A percentile compares a stretch with the other conserved stretches of the same genome.
These are phyloP conservation scores for Coniella lustricola DNA, from an alignment of 2,329 filamentous ascomycete genomes.

Conservation along the genomic window DNA sequence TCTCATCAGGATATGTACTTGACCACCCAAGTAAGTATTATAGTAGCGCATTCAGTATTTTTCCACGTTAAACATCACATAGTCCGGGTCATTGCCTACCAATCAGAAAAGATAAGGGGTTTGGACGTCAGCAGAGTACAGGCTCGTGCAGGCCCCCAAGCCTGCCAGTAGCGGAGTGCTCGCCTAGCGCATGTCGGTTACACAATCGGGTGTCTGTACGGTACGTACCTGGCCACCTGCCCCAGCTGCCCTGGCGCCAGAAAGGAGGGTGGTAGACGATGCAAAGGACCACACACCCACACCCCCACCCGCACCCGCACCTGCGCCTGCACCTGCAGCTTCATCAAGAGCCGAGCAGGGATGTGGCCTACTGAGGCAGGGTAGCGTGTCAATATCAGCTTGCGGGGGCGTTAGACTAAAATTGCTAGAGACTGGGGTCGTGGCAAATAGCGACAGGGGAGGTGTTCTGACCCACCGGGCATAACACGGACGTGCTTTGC, in stretches of 20 bases:
- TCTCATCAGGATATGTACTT: too few relatives aligned
- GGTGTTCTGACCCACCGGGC: not conserved
- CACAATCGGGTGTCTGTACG: too few relatives aligned
- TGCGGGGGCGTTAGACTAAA: slow-evolving; percentile 2
- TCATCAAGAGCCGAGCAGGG: slow-evolving; percentile 3
- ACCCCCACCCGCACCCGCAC: not conserved
- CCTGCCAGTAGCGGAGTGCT: too few relatives aligned
- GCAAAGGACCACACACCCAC: not conserved
- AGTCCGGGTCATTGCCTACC: too few relatives aligned
- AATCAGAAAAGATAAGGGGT: too few relatives aligned
- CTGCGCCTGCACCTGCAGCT: slow-evolving; percentile 1
- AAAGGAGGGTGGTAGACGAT: too few relatives aligned
- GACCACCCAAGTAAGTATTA: too few relatives aligned
- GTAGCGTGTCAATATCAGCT: slow-evolving; percentile 1
- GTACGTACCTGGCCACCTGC: not conserved
- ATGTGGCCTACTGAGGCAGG: not conserved
- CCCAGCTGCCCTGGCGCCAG: not conserved
- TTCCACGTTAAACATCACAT: too few relatives aligned
- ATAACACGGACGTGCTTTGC: slow-evolving; percentile 2
- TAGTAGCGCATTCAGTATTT: too few relatives aligned
- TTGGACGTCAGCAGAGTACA: too few relatives aligned
- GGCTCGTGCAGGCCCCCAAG: too few relatives aligned
- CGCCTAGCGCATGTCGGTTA: too few relatives aligned
- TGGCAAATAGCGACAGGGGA: not conserved
- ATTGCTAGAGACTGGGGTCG: not conserved